Evolutionary conservation across 129 eudicot genomes (phyloP).

Genomic region (Pittosporum tobira): DNA sequence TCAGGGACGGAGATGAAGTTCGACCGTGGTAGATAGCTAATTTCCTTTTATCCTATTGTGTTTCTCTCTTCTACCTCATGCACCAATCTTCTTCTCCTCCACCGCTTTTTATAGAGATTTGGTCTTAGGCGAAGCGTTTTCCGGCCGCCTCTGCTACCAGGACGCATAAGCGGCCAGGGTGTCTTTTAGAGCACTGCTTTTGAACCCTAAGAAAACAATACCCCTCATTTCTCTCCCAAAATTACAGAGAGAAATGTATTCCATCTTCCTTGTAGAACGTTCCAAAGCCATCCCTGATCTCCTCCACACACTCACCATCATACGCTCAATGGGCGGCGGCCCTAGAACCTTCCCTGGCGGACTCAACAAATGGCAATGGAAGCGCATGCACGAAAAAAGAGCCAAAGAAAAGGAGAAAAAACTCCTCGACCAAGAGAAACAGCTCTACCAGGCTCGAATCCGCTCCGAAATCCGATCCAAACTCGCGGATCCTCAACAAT

Average conservation of each 20-base stretch:
- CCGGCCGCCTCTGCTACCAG: no score
- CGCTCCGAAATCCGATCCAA: conserved; percentile 76
- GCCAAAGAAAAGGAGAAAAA: conserved; percentile 86
- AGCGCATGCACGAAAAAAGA: conserved; percentile 84
- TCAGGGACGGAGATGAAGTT: not conserved
- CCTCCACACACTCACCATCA: conserved; percentile 34
- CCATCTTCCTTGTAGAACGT: conserved; percentile 25
- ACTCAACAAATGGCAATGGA: conserved; percentile 97
- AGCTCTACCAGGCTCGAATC: conserved; percentile 73
- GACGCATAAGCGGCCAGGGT: not conserved
- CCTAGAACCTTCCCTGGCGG: conserved; percentile 95
- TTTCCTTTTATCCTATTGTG: not conserved
- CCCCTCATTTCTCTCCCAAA: not conserved
- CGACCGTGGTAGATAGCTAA: not conserved
- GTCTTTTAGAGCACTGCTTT: not conserved
- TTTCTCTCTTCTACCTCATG: not conserved
- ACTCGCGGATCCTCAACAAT: conserved; percentile 17
- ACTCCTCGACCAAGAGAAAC: conserved; percentile 76
- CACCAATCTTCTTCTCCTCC: not conserved
- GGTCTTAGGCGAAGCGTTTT: not conserved
- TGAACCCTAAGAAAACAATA: conserved; percentile 41
- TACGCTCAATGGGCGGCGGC: conserved; percentile 91
- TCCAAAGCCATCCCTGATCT: conserved; percentile 13
- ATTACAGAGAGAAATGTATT: conserved; percentile 14
- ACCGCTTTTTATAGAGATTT: not conserved